Conservation (phyloP, 108 stramenopile species). For the Parietichytrium sp. region DNA sequence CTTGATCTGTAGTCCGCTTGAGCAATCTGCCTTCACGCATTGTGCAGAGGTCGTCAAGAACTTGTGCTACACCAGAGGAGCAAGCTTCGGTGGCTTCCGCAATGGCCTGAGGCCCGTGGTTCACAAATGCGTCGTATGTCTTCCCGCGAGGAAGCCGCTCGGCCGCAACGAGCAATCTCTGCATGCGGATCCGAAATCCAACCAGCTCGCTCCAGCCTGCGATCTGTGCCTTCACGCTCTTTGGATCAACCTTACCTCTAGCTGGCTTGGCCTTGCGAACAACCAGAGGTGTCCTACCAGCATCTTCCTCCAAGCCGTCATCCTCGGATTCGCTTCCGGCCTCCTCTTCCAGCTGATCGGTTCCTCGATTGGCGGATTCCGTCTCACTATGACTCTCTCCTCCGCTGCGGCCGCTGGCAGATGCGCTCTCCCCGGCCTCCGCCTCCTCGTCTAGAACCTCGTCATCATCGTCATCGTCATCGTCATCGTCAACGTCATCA, state of each 20-base stretch:
- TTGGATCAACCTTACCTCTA: background rate
- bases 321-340: background rate
- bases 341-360: background rate
- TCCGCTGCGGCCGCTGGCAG: too few relatives aligned
- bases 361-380: background rate
- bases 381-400: too few relatives aligned
- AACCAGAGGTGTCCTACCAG: background rate
- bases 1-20: too few relatives aligned
- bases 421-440: too few relatives aligned
- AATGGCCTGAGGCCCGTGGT: too few relatives aligned
- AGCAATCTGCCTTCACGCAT: too few relatives aligned
- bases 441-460: too few relatives aligned
- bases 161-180: background rate
- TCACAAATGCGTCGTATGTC: too few relatives aligned
- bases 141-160: too few relatives aligned
- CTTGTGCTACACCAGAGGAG: too few relatives aligned
- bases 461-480: background rate
- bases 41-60: too few relatives aligned
- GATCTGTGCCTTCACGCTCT: background rate
- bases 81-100: too few relatives aligned
- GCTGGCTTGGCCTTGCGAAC: conserved; percentile 17
- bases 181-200: conserved; percentile 9
- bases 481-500: background rate
- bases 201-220: conserved; percentile 21
- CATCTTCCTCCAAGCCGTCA: background rate